A percentile compares a stretch with the other conserved stretches of the same genome.
Evolutionary conservation across 305 asterid species (phyloP).

Genomic region (Vinca major): DNA sequence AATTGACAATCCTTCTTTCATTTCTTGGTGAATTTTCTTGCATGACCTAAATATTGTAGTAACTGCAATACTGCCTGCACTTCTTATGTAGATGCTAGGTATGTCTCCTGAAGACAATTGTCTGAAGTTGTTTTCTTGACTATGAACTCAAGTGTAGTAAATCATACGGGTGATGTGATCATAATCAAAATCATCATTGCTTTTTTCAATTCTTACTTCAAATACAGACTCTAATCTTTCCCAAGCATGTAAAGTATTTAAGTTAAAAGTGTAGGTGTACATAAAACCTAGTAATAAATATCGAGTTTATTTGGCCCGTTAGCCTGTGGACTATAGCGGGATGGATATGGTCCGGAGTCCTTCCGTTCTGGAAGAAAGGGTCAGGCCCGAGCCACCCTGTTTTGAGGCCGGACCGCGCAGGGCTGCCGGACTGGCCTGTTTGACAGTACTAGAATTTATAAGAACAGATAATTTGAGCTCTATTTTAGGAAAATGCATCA

Average conservation of each 20-base stretch:
- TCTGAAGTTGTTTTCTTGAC: background rate
- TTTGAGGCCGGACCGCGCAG: too few relatives aligned
- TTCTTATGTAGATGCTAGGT: background rate
- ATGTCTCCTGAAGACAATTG: background rate
- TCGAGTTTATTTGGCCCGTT: background rate
- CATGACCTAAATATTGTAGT: background rate
- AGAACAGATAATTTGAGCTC: background rate
- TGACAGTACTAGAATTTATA: background rate
- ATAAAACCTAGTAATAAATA: background rate
- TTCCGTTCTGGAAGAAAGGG: too few relatives aligned
- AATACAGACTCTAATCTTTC: background rate
- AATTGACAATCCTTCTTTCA: background rate
- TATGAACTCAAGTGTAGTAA: background rate
- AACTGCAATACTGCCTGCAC: background rate
- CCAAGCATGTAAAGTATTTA: background rate
- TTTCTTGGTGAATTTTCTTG: background rate
- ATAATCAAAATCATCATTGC: background rate
- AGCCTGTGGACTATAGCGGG: too few relatives aligned
- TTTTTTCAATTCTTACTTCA: background rate
- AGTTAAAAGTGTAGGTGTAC: background rate
- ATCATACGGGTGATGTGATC: background rate
- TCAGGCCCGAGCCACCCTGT: too few relatives aligned
- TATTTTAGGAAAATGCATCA: background rate
- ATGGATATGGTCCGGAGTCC: too few relatives aligned
- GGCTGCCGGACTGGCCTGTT: too few relatives aligned